Conservation (phyloP, 192 early-diverging fungal species). For the Phlyctochytrium planicorne region DNA sequence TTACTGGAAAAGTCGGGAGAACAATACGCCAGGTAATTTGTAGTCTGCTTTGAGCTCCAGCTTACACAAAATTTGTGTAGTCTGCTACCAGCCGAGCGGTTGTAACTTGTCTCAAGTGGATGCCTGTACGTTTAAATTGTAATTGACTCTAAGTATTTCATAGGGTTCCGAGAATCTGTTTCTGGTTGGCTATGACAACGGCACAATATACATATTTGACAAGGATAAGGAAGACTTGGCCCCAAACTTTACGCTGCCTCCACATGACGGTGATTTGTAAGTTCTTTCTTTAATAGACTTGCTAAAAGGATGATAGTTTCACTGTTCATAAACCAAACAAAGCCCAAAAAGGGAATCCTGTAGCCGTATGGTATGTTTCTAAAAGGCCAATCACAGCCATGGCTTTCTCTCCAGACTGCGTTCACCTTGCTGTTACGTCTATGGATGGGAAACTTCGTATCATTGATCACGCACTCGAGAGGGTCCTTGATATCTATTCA, state of each 20-base stretch:
- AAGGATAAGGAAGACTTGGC: conserved; percentile 84
- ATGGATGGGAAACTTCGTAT: conserved; percentile 78
- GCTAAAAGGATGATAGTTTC: too few species aligned
- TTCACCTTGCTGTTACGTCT: conserved; percentile 77
- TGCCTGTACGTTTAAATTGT: conserved; percentile 56
- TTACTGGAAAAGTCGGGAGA: conserved; percentile 81
- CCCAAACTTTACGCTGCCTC: conserved; percentile 23
- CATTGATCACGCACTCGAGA: conserved; percentile 71
- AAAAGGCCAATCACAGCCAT: conserved; percentile 73
- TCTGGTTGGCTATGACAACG: conserved; percentile 82
- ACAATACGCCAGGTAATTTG: conserved; percentile 74
- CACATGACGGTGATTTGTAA: conserved; percentile 15
- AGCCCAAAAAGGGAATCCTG: conserved; percentile 73
- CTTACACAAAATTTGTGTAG: background rate
- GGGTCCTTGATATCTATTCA: conserved; percentile 71
- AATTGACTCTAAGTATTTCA: background rate
- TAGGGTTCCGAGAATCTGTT: conserved; percentile 77
- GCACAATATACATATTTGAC: conserved; percentile 81
- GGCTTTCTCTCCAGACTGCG: conserved; percentile 81
- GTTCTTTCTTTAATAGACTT: background rate
- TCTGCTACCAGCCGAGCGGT: conserved; percentile 47
- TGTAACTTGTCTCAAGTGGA: conserved; percentile 84
- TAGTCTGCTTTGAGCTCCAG: background rate
- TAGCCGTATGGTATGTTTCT: conserved; percentile 74
- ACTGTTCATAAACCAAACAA: conserved; percentile 49